Evolutionary conservation across 1,284 basidiomycete species (phyloP), one percentile per base, ranked within the genome.

Genomic region (Leucocoprinus gongylophorus): DNA sequence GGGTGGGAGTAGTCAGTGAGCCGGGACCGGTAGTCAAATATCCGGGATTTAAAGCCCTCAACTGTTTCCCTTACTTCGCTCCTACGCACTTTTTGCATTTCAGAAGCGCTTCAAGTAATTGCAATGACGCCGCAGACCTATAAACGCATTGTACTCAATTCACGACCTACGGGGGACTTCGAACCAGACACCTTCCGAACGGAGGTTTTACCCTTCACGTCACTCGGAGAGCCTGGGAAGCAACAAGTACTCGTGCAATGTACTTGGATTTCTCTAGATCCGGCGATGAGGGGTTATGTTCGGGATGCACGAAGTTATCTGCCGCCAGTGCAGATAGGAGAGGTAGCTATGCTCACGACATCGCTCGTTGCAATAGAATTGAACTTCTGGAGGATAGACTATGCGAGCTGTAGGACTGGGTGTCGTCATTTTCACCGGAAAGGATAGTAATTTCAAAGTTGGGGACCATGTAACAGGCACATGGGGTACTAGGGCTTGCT

Each of bases 281-380:
- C 91, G 30, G 88, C 88, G 1, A 92, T 93, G 89, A 79, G 91
- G 32, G 85, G 81, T 9, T 95, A 86, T 78, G 62, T 95, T 48
- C 79, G 78, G 48, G 87, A 91, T 62, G 64, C 62, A 17, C 75
- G 86, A 46, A 83, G 78, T 62, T 89, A 88, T 59, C 44, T 85
- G 18, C 78, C 76, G 17, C 85, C 83, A 3, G 90, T 95, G 9
- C 70, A 90, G 67, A 85, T 95, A 55, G 88, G 88, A 21, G 88
- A 84, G 65, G 81, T 83, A 51, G 45, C 63, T 59, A 21, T 30
- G 30, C 8, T 8, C n/a, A 17, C 12, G 15, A 17, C 10, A n/a
- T 17, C n/a, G 7, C 20, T 32, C 20, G 4, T 21, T 18, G 38
- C 17, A 12, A 23, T 17, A 41, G 3, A 21, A n/a, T n/a, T 30